Evolutionary conservation across 139 green algal genomes (phyloP).

Genomic region (Chlamydomonas sphaeroides): DNA sequence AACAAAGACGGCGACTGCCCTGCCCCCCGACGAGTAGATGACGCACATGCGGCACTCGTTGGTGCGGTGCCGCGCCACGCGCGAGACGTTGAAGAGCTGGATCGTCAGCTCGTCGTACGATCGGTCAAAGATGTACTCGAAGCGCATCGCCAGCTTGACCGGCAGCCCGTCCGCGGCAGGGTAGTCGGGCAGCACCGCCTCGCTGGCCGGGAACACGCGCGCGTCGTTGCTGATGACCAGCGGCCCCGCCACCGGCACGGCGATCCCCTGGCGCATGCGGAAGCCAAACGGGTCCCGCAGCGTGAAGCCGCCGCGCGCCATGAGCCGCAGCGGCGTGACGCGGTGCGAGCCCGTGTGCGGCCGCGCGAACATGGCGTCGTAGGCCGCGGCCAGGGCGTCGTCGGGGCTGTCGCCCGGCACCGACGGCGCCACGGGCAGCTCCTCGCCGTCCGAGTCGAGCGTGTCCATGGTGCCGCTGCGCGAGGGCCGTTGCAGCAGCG

Average conservation of each 20-base stretch:
- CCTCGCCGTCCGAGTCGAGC: no score
- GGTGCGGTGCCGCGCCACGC: not conserved
- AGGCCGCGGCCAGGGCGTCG: no score
- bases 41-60: slow-evolving; percentile 15
- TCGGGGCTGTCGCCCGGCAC: no score
- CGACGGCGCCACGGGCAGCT: no score
- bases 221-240: slow-evolving; percentile 34
- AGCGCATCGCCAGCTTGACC: slow-evolving; percentile 23
- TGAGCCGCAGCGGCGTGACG: slow-evolving; percentile 9
- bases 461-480: no score
- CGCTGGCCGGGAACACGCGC: slow-evolving; percentile 22
- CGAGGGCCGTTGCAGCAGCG: no score
- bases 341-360: no score
- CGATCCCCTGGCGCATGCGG: not conserved
- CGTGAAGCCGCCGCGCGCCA: not conserved
- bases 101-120: slow-evolving; percentile 16
- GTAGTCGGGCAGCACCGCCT: slow-evolving; percentile 11
- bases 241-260: slow-evolving; percentile 4
- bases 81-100: slow-evolving; percentile 40
- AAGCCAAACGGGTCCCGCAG: not conserved
- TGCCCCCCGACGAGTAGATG: no score
- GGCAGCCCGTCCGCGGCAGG: not conserved
- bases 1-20: no score
- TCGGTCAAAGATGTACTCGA: slow-evolving; percentile 38
- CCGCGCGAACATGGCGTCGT: no score